Base-by-base conservation (phyloP, 805 yeast species). In the Wickerhamiella azymoides region DNA sequence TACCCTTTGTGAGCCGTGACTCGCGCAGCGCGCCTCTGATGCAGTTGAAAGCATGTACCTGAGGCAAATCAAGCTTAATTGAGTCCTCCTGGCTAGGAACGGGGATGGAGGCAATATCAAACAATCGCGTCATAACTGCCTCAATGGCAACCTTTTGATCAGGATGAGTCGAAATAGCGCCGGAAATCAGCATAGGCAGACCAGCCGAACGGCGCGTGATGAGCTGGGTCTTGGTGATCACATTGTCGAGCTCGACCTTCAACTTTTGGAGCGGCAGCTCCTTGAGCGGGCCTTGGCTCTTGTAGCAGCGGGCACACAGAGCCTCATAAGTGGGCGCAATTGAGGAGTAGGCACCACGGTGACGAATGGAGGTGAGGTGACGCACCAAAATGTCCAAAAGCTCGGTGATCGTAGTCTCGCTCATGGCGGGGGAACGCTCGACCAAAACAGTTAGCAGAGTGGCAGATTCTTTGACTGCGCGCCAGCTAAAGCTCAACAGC, bases 141-240 rank as follows among this genome's bases (percentile, higher is more conserved):
- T 62, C 59, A 39, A 82, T 60, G 19, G 79, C 57, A 1, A 67
- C 66, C 25, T 64, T 61, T 11, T 58, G 57, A 5, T 57, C 54
- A 1, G 54, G 55, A 27, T 65, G 70, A 0, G 85, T 73, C 1
- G 76, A 67, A n/a, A 88, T 65, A 14, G 84, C 73, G 0, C 83
- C 92, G 1, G 92, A 73, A 11, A 89, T 68, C 44, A 89, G 65
- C 54, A 67, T 80, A 1, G 97, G 97, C 14, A 92, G 62, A 0
- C 97, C 96, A 2, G 95, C 97, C 1, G 96, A 86, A 52, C 97
- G 69, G 58, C 97, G 72, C 0, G 94, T 82, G 43, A 88, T 80
- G 39, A 74, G 72, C 54, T 84, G 88, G 0, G 80, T 68, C 53
- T 72, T 75, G 0, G 67, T 66, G 49, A 71, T 70, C 21, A 84